Evolutionary conservation across 2,329 filamentous ascomycete genomes (phyloP).

Genomic region (Trichoderma citrinoviride): DNA sequence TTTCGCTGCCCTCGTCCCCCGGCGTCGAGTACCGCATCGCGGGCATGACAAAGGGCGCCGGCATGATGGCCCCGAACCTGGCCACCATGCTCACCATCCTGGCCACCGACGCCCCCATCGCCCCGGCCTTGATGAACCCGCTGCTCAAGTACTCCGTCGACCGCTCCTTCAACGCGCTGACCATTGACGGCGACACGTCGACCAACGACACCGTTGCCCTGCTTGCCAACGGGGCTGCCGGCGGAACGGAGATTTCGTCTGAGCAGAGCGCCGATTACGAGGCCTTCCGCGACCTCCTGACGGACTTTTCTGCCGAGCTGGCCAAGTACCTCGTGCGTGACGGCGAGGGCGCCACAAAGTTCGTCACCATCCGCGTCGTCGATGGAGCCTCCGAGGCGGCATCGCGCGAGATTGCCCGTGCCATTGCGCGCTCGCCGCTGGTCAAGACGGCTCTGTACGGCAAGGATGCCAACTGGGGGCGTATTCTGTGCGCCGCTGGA

Average conservation of each 20-base stretch:
- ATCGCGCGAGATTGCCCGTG: slow-evolving; percentile 76
- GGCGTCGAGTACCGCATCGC: slow-evolving; percentile 76
- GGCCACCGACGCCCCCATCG: slow-evolving; percentile 84
- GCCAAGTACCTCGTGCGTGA: slow-evolving; percentile 93
- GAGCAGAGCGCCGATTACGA: slow-evolving; percentile 59
- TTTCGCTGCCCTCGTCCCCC: slow-evolving; percentile 78
- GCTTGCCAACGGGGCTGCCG: slow-evolving; percentile 91
- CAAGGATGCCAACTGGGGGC: slow-evolving; percentile 97
- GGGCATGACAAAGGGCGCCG: slow-evolving; percentile 95
- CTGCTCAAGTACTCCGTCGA: slow-evolving; percentile 73
- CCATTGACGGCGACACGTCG: slow-evolving; percentile 93
- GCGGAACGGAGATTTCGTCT: slow-evolving; percentile 61
- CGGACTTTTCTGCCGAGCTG: slow-evolving; percentile 75
- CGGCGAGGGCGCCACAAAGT: slow-evolving; percentile 96
- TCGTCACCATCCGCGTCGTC: slow-evolving; percentile 84
- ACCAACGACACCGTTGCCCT: slow-evolving; percentile 96
- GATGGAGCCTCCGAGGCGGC: slow-evolving; percentile 67
- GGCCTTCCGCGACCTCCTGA: slow-evolving; percentile 70
- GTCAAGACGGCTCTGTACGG: slow-evolving; percentile 98
- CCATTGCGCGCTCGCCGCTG: slow-evolving; percentile 86
- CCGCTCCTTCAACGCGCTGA: slow-evolving; percentile 93
- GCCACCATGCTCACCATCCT: slow-evolving; percentile 89
- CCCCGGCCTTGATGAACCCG: slow-evolving; percentile 61
- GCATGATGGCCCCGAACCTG: slow-evolving; percentile 99
- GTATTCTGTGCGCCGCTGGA: slow-evolving; percentile 90